A percentile compares a stretch with the other conserved stretches of the same genome.
phyloP scores from a whole-genome alignment of 225 moss, liverwort and hornwort genomes.

The Climacium dendroides region DNA sequence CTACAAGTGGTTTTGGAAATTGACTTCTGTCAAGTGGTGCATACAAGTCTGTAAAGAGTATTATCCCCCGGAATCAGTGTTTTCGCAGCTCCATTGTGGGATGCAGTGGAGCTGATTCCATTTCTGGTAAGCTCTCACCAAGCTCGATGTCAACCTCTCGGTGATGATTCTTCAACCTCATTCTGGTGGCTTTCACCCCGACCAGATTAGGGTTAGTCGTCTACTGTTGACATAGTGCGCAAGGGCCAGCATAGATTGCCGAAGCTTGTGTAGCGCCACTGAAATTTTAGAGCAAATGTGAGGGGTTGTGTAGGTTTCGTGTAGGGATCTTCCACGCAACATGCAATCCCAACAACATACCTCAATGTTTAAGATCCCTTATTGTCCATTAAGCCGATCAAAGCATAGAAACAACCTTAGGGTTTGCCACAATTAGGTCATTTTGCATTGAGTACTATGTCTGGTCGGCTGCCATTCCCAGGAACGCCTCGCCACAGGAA shows the following conservation, averaged over 20 bases:
- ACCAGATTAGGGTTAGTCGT: not conserved
- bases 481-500: constrained; percentile 22
- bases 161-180: not conserved
- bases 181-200: not conserved
- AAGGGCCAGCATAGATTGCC: not conserved
- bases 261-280: not conserved
- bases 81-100: not conserved
- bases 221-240: not conserved
- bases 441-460: constrained; percentile 11
- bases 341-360: not conserved
- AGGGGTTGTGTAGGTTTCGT: not conserved
- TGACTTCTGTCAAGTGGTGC: not conserved
- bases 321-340: not conserved
- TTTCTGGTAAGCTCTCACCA: not conserved
- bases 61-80: not conserved
- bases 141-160: not conserved
- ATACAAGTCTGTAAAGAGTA: not conserved
- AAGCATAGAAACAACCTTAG: not conserved
- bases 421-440: not conserved
- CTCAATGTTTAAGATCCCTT: not conserved
- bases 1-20: not conserved
- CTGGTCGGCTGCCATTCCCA: not conserved
- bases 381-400: not conserved
- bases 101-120: not conserved
- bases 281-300: not conserved